Evolutionary conservation across 768 basidiomycete species (phyloP).

Genomic region (Russula compacta): DNA sequence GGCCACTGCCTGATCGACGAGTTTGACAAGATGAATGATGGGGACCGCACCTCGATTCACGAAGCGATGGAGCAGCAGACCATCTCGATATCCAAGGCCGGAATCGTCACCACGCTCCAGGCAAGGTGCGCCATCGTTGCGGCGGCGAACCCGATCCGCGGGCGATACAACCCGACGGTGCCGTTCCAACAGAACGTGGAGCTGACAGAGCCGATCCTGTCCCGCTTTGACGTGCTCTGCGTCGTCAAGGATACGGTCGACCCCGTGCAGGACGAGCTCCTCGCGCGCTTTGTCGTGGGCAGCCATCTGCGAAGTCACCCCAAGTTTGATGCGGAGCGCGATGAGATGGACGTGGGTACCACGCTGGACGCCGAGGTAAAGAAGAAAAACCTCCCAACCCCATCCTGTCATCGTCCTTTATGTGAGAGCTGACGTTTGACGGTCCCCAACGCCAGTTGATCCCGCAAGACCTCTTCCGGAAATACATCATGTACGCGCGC

Average conservation of each 20-base stretch:
- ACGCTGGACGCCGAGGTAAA: conserved; percentile 83
- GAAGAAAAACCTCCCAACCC: conserved; percentile 28
- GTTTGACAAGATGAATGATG: conserved; percentile 99
- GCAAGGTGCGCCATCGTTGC: conserved; percentile 97
- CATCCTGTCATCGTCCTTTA: neutral
- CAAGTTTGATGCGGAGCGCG: conserved; percentile 73
- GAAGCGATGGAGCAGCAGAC: conserved; percentile 99
- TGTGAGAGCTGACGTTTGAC: conserved; percentile 2
- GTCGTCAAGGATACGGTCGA: conserved; percentile 98
- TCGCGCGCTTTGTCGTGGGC: conserved; percentile 97
- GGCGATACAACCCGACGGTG: conserved; percentile 96
- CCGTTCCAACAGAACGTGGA: conserved; percentile 99
- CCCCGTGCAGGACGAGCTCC: conserved; percentile 91
- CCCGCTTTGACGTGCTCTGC: conserved; percentile 95
- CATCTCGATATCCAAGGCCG: conserved; percentile 98
- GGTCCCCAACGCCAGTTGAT: conserved; percentile 55
- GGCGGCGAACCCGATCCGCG: conserved; percentile 95
- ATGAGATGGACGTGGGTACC: conserved; percentile 92
- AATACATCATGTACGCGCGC: conserved; percentile 98
- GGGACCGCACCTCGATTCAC: conserved; percentile 96
- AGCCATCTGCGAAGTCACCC: conserved; percentile 94
- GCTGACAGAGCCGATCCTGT: conserved; percentile 94
- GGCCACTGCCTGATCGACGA: conserved; percentile 98
- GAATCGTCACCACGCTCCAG: conserved; percentile 96
- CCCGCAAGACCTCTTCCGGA: conserved; percentile 90